Evolutionary conservation across 352 stramenopile species (phyloP).

Genomic region (Phytophthora fragariaefolia): DNA sequence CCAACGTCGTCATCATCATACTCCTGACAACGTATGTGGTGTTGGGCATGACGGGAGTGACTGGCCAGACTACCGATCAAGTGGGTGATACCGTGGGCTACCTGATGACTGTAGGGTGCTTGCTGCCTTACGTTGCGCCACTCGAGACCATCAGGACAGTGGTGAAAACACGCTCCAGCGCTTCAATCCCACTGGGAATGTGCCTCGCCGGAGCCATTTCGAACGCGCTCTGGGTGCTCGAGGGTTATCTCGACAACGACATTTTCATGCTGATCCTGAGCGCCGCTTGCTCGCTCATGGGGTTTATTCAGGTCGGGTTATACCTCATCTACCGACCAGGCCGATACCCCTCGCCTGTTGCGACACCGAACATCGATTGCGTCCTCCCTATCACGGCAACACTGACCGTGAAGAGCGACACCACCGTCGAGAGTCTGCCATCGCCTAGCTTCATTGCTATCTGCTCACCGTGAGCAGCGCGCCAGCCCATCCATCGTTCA

Average conservation of each 20-base stretch:
- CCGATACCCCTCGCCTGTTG: conserved; percentile 2
- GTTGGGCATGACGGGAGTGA: conserved; percentile 29
- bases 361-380: conserved; percentile 10
- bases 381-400: conserved; percentile 13
- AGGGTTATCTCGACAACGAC: conserved; percentile 33
- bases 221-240: conserved; percentile 44
- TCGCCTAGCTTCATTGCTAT: conserved; percentile 28
- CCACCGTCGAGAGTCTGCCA: conserved; percentile 18
- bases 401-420: conserved; percentile 23
- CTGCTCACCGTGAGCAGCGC: conserved; percentile 18
- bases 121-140: conserved; percentile 43
- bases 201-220: conserved; percentile 36
- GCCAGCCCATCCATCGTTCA: neutral
- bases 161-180: conserved; percentile 33
- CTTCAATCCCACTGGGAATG: conserved; percentile 43
- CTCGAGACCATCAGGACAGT: conserved; percentile 47
- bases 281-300: conserved; percentile 24
- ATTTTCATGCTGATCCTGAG: conserved; percentile 30
- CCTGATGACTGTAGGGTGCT: conserved; percentile 37
- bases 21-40: conserved; percentile 31
- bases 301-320: conserved; percentile 29
- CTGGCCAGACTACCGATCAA: conserved; percentile 22
- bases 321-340: conserved; percentile 34
- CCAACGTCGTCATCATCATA: conserved; percentile 17
- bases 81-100: conserved; percentile 35